Evolutionary conservation across 1,284 basidiomycete species (phyloP), one percentile per base, ranked within the genome.

Genomic region (Ceratobasidium sp.): DNA sequence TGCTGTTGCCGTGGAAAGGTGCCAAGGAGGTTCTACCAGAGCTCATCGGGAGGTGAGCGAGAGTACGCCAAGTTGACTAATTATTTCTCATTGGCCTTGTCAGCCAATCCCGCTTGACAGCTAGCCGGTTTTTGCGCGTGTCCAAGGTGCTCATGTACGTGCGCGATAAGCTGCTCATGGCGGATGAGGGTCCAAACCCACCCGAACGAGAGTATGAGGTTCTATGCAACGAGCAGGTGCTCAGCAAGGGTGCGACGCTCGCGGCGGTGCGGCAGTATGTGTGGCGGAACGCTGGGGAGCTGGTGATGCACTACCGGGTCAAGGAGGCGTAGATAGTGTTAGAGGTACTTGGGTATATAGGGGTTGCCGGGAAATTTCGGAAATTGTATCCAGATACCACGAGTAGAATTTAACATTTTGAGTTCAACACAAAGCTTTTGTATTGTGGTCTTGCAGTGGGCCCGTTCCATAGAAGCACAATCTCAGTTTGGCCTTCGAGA

Each of bases 211-310:
- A 74, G 51, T 92, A 96, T 80, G 95, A 98, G 83, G 89, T 98
- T 54, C 81, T 97, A 46, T 98, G 95, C 82, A 94, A 93, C 79
- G 91, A 94, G 77, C 84, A 87, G 39, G 84, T 93, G 13, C 85
- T 98, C 37, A 92, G 94, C 31, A 84, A 92, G 34, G 88, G 92
- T 75, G 94, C 96, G 89, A 97, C 94, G 14, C 86, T 98, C 41
- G 96, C 92, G 3, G 92, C 92, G 37, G 91, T 96, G 71, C 88
- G 93, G 76, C 93, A 95, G 81, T 97, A 90, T 79, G 86, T 95
- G 74, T 94, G 95, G 94, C 87, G 88, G 79, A 90, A 91, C 77
- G 84, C 88, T n/a, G 86, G 85, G 13, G 96, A 98, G 82, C 84
- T 98, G 76, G 86, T 89, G 62, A 89, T 98, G 86, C 86, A 92